Base-by-base conservation (phyloP, 169 alveolate genomes). In the Eimeria praecox region DNA sequence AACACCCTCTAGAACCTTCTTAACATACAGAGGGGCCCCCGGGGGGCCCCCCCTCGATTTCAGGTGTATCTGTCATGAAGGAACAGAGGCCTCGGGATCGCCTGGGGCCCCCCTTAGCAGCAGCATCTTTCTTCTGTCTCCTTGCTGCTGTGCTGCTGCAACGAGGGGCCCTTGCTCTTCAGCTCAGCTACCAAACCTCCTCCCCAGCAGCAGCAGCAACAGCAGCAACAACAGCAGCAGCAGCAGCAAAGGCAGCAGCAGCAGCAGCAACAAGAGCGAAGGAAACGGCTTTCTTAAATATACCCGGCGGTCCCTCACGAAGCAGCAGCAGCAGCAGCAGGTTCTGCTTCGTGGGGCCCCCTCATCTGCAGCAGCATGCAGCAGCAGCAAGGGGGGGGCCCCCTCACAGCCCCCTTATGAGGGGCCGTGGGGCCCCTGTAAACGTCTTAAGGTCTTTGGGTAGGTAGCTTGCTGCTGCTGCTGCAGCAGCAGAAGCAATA, bases 401-500 rank as follows among this genome's bases (percentile, higher is more conserved):
- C 56, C 56, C 56, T 49, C 20, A 12, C 20, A 12, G 56, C 56
- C 56, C 56, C 56, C 56, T 49, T 22, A 30, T 9, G 16, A 22
- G 77, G 77, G 77, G 42, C 77, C 77, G 14, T 16, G 22, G 82
- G 82, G 82, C 44, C 82, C 82, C 82, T 24, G 44, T 24, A 38
- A 38, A 4, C 2, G 52, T n/a, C 12, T 38, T 71, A 44, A 30
- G 42, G 38, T 38, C 46, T 3, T 38, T 71, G 12, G 46, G 82
- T 71, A 38, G 82, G 82, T 30, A 71, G 30, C 12, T 38, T 38
- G 62, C 88, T 24, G 59, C 54, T 38, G 83, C 83, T 12, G 52
- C 83, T 38, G 27, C 69, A 22, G 30, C 91, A 49, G 75, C 91
- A 30, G 59, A 52, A 83, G 44, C 77, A 80, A 49, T 71, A 80